Conservation (phyloP, 148 eudicot genomes). For the Amaranthus hypochondriacus region DNA sequence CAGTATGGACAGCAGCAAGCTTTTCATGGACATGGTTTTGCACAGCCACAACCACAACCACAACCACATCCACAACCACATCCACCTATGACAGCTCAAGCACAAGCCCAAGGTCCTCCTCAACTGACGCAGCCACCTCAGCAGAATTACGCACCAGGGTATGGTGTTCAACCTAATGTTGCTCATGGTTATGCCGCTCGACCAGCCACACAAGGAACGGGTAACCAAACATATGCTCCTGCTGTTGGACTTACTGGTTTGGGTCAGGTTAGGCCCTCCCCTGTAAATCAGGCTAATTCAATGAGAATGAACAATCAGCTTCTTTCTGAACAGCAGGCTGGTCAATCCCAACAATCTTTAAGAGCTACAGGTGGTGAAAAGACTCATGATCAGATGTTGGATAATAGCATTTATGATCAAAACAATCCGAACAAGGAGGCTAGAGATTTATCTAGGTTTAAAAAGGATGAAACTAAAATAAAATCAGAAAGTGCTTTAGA, state of each 20-base stretch:
- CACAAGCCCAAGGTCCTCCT: constrained; percentile 38
- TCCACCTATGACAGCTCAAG: constrained; percentile 36
- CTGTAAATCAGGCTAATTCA: constrained; percentile 41
- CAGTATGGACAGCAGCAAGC: constrained; percentile 55
- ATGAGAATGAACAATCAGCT: constrained; percentile 22
- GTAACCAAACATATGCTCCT: constrained; percentile 38
- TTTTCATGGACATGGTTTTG: constrained; percentile 36
- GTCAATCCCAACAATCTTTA: constrained; percentile 31
- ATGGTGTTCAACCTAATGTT: constrained; percentile 39
- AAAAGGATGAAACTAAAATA: constrained; percentile 25
- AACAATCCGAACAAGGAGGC: constrained; percentile 32
- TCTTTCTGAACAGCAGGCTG: constrained; percentile 32
- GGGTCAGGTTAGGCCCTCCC: constrained; percentile 51
- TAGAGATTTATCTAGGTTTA: constrained; percentile 23
- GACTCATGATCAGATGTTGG: constrained; percentile 24
- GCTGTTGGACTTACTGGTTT: constrained; percentile 37
- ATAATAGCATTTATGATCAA: constrained; percentile 24
- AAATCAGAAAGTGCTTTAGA: constrained; percentile 33
- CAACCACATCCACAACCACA: constrained; percentile 30
- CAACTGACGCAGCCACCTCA: constrained; percentile 31
- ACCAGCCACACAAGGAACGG: constrained; percentile 48
- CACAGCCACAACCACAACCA: constrained; percentile 27
- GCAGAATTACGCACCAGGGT: constrained; percentile 32
- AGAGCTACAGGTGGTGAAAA: constrained; percentile 30
- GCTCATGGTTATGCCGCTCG: constrained; percentile 45